Conservation (phyloP, 2,329 filamentous ascomycete species). For the Cercospora sp. region DNA sequence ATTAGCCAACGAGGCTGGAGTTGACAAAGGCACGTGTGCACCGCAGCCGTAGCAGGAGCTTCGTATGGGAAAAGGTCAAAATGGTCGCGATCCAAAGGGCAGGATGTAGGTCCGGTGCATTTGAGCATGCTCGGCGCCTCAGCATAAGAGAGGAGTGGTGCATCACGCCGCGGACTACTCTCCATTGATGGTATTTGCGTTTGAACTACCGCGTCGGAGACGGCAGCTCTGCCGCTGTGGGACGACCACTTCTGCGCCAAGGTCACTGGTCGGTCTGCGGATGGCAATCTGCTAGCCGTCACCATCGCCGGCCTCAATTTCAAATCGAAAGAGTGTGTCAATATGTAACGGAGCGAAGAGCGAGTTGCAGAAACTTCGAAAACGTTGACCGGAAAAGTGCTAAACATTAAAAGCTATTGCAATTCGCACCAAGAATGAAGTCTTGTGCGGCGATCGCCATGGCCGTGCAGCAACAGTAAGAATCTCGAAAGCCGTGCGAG, state of each 20-base stretch:
- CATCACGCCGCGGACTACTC: constrained; percentile 14
- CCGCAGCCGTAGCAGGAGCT: background rate
- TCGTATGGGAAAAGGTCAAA: background rate
- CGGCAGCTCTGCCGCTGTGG: constrained; percentile 43
- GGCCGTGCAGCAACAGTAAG: constrained; percentile 5
- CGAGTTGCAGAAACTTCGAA: constrained; percentile 7
- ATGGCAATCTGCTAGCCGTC: constrained; percentile 31
- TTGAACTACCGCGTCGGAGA: constrained; percentile 54
- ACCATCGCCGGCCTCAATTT: constrained; percentile 32
- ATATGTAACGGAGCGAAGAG: constrained; percentile 9
- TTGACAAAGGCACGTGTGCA: background rate
- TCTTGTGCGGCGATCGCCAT: constrained; percentile 21
- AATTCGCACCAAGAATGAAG: constrained; percentile 21
- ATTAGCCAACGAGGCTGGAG: background rate
- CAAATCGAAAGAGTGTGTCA: constrained; percentile 12
- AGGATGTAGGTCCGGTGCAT: constrained; percentile 23
- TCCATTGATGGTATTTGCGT: constrained; percentile 72
- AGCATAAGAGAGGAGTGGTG: constrained; percentile 17
- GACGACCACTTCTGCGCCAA: constrained; percentile 28
- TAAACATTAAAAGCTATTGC: constrained; percentile 26
- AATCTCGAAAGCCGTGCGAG: background rate
- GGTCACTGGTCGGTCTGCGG: constrained; percentile 29
- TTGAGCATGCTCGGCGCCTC: constrained; percentile 25
- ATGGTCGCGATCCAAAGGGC: background rate
- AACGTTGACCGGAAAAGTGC: constrained; percentile 15